Evolutionary conservation across 495 filamentous ascomycete genomes (phyloP).

Genomic region (Penicillium argentinense): DNA sequence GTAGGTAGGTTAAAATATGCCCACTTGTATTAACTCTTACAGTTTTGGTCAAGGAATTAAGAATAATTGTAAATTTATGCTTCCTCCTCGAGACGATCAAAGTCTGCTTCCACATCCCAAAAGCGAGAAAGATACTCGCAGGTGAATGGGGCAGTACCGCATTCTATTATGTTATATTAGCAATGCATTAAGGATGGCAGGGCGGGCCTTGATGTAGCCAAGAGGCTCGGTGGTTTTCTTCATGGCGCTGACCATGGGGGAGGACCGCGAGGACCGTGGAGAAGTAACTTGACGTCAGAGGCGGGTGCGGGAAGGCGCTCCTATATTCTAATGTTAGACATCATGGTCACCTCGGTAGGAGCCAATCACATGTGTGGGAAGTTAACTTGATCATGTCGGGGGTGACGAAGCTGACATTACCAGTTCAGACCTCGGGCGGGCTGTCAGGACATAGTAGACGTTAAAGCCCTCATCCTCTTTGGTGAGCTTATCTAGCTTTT

Average conservation of each 20-base stretch:
- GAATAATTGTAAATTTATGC: too few relatives aligned
- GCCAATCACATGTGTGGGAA: neutral
- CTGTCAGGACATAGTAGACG: slow-evolving; percentile 93
- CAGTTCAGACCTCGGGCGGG: slow-evolving; percentile 85
- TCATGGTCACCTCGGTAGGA: neutral
- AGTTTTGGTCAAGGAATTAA: too few relatives aligned
- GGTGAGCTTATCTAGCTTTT: slow-evolving; percentile 79
- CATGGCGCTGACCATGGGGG: slow-evolving; percentile 94
- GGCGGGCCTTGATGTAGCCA: slow-evolving; percentile 85
- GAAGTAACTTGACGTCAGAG: slow-evolving; percentile 84
- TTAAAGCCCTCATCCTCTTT: slow-evolving; percentile 76
- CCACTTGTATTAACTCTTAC: too few relatives aligned
- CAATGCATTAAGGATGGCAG: too few relatives aligned
- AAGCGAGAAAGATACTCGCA: too few relatives aligned
- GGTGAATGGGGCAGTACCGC: too few relatives aligned
- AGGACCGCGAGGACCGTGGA: slow-evolving; percentile 96
- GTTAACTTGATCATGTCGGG: slow-evolving; percentile 89
- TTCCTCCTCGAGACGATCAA: too few relatives aligned
- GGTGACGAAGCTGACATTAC: slow-evolving; percentile 91
- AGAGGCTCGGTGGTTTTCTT: slow-evolving; percentile 91
- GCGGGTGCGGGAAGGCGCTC: slow-evolving; percentile 82
- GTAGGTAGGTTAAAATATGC: too few relatives aligned
- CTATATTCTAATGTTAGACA: slow-evolving; percentile 36
- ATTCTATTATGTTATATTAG: too few relatives aligned
- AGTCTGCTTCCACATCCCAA: too few relatives aligned